Evolutionary conservation across 257 asterid genomes (phyloP), one percentile per base, ranked within the genome.

Genomic region (Solanum corneliomulleri): DNA sequence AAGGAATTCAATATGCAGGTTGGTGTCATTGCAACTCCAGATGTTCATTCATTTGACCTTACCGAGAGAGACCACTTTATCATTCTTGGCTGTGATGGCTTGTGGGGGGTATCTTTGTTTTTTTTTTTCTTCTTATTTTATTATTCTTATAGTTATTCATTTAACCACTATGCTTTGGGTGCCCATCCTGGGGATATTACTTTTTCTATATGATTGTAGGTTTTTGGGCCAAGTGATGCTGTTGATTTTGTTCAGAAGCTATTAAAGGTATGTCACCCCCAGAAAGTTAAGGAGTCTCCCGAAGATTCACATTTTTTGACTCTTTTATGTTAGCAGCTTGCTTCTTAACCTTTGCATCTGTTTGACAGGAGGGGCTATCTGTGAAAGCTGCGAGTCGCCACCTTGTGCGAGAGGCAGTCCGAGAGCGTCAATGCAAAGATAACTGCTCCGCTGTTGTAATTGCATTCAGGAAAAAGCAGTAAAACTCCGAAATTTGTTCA

Each of bases 31-130:
- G 96, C 99, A 88, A 89, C 90, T 85, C 98, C 99, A 77, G 99
- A 96, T 91, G 91, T 95, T 85, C 96, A 93, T 90, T 96, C 99
- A n/a, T 96, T 95, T 92, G 98, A 93, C 89, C 94, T 96, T 15
- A 95, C 98, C 31, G 95, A 91, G 91, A 94, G 99, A 92, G 99
- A 96, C 90, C 91, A 93, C 88, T 96, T 96, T 86, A 91, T 96
- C 82, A 94, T 96, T 89, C 98, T 96, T 76, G 99, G 98, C 88
- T 96, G 99, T 86, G 99, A 96, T 91, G 99, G 99, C 92, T 92
- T 96, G 93, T 96, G 99, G 99, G 99, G 98, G 94, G 98, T 95
- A 93, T 88, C 52, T 88, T 89, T 78, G 16, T 14, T 27, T 9
- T 87, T 27, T 9, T 88, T 88, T 88, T 82, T 35, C 39, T 70